phyloP scores from a whole-genome alignment of 78 protist genomes.

The Dictyostelium firmibasis region DNA sequence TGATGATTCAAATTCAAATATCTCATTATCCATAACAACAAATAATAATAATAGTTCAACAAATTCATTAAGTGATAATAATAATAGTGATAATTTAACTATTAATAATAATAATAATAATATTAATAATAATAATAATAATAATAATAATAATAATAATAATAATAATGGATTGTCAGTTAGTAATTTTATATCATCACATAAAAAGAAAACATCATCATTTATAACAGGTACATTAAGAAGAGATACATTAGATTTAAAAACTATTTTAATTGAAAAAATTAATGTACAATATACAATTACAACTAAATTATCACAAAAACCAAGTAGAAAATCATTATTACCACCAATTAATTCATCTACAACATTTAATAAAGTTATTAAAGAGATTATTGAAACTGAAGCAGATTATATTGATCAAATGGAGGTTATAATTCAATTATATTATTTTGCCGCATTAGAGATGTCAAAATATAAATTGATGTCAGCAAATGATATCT shows the following conservation, averaged over 20 bases:
- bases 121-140: not conserved
- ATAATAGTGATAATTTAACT: not conserved
- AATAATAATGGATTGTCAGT: conserved; percentile 2
- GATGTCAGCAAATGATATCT: not conserved
- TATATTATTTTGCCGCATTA: not conserved
- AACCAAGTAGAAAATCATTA: not conserved
- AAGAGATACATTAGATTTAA: conserved; percentile 9
- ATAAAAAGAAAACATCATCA: not conserved
- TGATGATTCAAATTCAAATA: not conserved
- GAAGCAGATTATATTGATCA: conserved; percentile 69
- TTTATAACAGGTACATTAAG: not conserved
- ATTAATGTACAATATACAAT: not conserved
- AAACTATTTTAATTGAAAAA: not conserved
- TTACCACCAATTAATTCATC: conserved; percentile 12
- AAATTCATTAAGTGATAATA: not conserved
- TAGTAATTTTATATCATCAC: not conserved
- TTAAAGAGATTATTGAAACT: conserved; percentile 58
- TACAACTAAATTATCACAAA: not conserved
- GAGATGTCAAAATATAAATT: not conserved
- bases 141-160: not conserved
- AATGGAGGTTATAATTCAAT: conserved; percentile 13
- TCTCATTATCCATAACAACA: not conserved
- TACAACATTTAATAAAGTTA: conserved; percentile 15
- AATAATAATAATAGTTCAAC: too few species aligned
- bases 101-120: not conserved